Evolutionary conservation across 768 basidiomycete genomes (phyloP).

Genomic region (Butyriboletus loyo): DNA sequence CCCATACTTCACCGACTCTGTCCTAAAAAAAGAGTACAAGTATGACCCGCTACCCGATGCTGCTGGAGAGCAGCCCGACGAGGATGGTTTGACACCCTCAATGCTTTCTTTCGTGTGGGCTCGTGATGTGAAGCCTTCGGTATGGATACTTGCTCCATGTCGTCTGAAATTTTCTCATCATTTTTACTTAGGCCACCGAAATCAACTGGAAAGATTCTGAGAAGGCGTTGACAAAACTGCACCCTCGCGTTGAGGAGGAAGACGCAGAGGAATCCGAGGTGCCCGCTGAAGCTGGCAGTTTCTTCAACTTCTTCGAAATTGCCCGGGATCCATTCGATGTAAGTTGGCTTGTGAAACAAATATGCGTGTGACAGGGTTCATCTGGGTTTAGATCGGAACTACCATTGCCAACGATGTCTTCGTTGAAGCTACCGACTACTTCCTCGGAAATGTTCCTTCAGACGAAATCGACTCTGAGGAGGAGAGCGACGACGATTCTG

Average conservation of each 20-base stretch:
- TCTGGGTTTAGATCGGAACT: conserved; percentile 55
- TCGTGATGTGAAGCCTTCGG: conserved; percentile 65
- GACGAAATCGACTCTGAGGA: conserved; percentile 66
- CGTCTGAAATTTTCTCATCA: not conserved
- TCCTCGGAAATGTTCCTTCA: conserved; percentile 62
- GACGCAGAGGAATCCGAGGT: conserved; percentile 54
- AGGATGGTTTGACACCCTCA: conserved; percentile 69
- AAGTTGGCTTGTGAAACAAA: conserved; percentile 24
- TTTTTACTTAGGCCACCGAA: conserved; percentile 48
- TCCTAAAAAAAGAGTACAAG: conserved; percentile 82
- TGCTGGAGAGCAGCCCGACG: conserved; percentile 58
- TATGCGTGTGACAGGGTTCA: conserved; percentile 5
- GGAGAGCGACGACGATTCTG: conserved; percentile 68
- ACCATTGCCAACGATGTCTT: conserved; percentile 76
- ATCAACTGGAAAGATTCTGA: conserved; percentile 81
- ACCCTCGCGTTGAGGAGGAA: conserved; percentile 63
- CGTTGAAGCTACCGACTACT: conserved; percentile 78
- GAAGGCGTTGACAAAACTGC: conserved; percentile 74
- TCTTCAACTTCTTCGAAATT: conserved; percentile 85
- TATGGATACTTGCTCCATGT: conserved; percentile 32
- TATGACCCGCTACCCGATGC: conserved; percentile 55
- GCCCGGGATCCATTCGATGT: conserved; percentile 67
- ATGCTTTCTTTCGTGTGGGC: conserved; percentile 84
- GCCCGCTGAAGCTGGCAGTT: conserved; percentile 69
- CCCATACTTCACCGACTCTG: conserved; percentile 72